These are phyloP conservation scores for Pythium coloratum DNA, from an alignment of 352 stramenopile species.

Conservation along the genomic window DNA sequence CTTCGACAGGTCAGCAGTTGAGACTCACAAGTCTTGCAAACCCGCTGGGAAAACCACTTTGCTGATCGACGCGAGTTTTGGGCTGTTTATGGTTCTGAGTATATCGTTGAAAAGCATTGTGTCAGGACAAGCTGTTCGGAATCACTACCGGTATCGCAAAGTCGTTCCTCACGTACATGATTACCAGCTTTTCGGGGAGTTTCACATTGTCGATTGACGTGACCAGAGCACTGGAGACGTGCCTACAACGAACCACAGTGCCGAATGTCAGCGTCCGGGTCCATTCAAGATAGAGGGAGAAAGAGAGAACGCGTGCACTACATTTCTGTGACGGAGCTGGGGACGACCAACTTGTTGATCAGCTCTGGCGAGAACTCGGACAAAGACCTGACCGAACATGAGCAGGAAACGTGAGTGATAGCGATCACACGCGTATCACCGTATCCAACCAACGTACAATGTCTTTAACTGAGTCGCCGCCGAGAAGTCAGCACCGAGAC, in stretches of 20 bases:
- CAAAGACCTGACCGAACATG: background rate
- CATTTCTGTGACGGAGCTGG: background rate
- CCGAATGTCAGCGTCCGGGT: background rate
- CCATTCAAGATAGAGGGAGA: background rate
- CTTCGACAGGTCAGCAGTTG: too few relatives aligned
- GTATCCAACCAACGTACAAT: background rate
- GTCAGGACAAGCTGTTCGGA: too few relatives aligned
- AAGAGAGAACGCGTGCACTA: background rate
- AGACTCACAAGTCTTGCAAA: too few relatives aligned
- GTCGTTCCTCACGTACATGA: background rate
- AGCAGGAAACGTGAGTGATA: background rate
- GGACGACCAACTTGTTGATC: background rate
- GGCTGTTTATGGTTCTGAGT: too few relatives aligned
- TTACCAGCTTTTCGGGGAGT: background rate
- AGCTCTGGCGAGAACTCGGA: background rate
- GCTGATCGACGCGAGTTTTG: too few relatives aligned
- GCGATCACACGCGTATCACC: background rate
- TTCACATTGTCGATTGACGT: background rate
- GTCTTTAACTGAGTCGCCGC: background rate
- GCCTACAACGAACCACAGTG: background rate
- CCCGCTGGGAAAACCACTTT: too few relatives aligned
- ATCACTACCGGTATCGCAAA: background rate
- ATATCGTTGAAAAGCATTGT: too few relatives aligned
- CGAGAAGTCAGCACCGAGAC: background rate
- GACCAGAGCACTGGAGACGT: background rate